Percentiles rank a stretch among this genome's conserved stretches.
These are phyloP conservation scores for Kingdonia uniflora DNA, from an alignment of 164 flowering plant genomes.

Conservation along the genomic window DNA sequence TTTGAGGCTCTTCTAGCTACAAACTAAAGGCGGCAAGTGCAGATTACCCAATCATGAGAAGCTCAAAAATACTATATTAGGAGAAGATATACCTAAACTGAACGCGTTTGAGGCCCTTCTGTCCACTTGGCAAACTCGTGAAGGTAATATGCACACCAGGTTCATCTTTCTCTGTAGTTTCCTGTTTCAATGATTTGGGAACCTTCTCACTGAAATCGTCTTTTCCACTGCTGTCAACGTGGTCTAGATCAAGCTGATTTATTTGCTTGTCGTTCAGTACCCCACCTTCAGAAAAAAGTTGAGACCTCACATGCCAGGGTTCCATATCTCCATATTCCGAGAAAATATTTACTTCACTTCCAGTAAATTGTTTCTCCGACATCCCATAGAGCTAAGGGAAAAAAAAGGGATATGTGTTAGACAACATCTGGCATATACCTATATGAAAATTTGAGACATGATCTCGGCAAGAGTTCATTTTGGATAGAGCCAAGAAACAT, in stretches of 20 bases:
- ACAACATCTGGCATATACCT: neutral
- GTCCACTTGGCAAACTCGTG: constrained; percentile 34
- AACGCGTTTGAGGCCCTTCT: constrained; percentile 54
- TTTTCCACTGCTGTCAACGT: neutral
- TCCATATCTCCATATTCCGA: constrained; percentile 5
- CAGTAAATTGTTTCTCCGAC: constrained; percentile 26
- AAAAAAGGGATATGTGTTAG: neutral
- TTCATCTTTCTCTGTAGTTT: constrained; percentile 66
- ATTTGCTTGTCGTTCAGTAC: constrained; percentile 15
- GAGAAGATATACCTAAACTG: constrained; percentile 83
- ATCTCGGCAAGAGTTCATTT: no score
- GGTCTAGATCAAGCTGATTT: constrained; percentile 6
- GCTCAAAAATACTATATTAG: no score
- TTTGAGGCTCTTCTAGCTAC: no score
- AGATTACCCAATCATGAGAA: no score
- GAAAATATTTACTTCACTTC: constrained; percentile 15
- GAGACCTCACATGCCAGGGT: constrained; percentile 1
- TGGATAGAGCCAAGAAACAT: no score
- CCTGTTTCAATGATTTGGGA: constrained; percentile 20
- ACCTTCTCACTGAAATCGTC: constrained; percentile 16
- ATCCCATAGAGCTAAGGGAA: constrained; percentile 36
- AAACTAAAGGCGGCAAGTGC: no score
- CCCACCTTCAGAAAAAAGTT: constrained; percentile 13
- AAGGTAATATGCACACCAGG: constrained; percentile 69
- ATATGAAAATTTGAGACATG: no score